phyloP scores from a whole-genome alignment of 1,139 yeast species.

The Suhomyces taliae region DNA sequence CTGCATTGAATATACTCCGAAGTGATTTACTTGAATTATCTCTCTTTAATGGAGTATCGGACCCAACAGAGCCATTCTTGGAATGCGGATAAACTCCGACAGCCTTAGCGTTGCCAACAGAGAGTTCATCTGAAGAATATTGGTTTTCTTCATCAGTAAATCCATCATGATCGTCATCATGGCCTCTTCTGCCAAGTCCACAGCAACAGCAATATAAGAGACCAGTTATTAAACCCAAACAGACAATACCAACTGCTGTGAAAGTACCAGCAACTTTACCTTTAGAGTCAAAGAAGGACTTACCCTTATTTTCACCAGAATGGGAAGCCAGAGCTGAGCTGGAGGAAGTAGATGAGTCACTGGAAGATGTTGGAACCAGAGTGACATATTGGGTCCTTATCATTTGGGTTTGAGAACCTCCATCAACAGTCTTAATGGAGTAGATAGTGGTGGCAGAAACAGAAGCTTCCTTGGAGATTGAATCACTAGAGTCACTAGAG shows the following conservation, averaged over 20 bases:
- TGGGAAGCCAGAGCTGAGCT: slow-evolving; percentile 10
- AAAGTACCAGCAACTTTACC: slow-evolving; percentile 77
- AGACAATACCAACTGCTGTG: slow-evolving; percentile 64
- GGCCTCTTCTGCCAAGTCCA: slow-evolving; percentile 19
- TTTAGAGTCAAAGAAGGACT: slow-evolving; percentile 50
- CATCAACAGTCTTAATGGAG: slow-evolving; percentile 29
- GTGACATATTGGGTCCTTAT: slow-evolving; percentile 26
- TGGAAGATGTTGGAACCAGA: slow-evolving; percentile 10
- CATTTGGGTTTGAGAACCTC: slow-evolving; percentile 19
- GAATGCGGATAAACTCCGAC: slow-evolving; percentile 14
- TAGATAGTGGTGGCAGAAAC: slow-evolving; percentile 19
- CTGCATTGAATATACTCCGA: slow-evolving; percentile 28
- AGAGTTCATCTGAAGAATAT: slow-evolving; percentile 31
- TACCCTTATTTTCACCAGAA: slow-evolving; percentile 9
- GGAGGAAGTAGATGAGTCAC: slow-evolving; percentile 4
- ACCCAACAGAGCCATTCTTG: slow-evolving; percentile 14
- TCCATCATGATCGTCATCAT: slow-evolving; percentile 24
- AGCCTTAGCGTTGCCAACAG: slow-evolving; percentile 23
- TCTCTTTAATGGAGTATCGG: slow-evolving; percentile 25
- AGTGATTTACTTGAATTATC: slow-evolving; percentile 40
- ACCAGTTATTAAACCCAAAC: slow-evolving; percentile 37
- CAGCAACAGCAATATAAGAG: slow-evolving; percentile 42
- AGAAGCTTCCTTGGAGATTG: slow-evolving; percentile 12
- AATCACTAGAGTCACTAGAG: no score
- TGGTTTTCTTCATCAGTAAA: slow-evolving; percentile 44